Evolutionary conservation across 139 green algal genomes (phyloP).

Genomic region (Pleodorina starrii): DNA sequence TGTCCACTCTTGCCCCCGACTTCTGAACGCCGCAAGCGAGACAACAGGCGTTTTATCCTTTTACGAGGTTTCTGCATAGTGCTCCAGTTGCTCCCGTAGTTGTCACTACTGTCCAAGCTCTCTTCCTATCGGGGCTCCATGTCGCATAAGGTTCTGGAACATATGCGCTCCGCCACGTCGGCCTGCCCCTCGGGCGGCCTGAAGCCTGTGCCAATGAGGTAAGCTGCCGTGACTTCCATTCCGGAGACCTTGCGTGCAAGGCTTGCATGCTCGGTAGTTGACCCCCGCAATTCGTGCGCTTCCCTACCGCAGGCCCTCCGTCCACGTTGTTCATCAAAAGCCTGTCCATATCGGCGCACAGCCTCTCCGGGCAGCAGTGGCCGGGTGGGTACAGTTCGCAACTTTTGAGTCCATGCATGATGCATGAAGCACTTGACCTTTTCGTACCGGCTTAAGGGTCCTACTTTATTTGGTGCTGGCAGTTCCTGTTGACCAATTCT

Average conservation of each 20-base stretch:
- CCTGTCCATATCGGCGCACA: neutral
- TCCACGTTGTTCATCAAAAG: neutral
- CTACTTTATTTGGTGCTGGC: too few species aligned
- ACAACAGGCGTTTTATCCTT: too few species aligned
- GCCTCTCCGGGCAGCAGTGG: neutral
- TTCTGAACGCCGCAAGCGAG: too few species aligned
- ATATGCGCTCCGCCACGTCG: neutral
- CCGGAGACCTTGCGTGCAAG: neutral
- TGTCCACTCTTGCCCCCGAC: too few species aligned
- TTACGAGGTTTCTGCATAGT: too few species aligned
- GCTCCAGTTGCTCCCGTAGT: too few species aligned
- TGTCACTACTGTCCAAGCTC: too few species aligned
- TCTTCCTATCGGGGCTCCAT: neutral
- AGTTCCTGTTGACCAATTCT: neutral
- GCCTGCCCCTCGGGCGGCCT: neutral
- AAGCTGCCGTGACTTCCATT: neutral
- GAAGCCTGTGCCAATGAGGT: neutral
- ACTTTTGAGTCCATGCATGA: too few species aligned
- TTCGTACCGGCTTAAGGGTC: too few species aligned
- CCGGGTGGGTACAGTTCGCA: neutral
- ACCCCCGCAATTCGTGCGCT: neutral
- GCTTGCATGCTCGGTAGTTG: neutral
- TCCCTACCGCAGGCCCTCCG: neutral
- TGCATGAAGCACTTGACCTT: too few species aligned
- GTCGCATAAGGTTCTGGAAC: constrained; percentile 8